Conservation (phyloP, 805 yeast species). For the Scheffersomyces stipitis region DNA sequence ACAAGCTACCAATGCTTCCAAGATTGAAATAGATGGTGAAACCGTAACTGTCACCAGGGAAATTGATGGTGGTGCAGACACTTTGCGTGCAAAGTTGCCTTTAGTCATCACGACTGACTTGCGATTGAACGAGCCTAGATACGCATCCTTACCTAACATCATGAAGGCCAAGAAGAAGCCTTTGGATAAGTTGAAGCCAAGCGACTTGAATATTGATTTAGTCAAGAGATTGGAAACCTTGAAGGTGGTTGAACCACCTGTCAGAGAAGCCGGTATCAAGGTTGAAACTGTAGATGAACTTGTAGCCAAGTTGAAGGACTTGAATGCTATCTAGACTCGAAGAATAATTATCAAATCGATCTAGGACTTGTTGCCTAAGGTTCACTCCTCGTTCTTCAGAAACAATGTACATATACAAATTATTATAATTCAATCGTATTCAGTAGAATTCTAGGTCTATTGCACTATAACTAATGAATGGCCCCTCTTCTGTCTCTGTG, state of each 20-base stretch:
- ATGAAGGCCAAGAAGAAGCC: slow-evolving; percentile 99
- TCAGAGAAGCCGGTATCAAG: slow-evolving; percentile 77
- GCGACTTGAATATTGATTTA: slow-evolving; percentile 70
- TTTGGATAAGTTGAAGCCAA: slow-evolving; percentile 57
- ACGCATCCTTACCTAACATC: slow-evolving; percentile 91
- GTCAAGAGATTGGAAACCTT: slow-evolving; percentile 64
- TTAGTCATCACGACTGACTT: slow-evolving; percentile 88
- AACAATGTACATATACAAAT: too few species aligned
- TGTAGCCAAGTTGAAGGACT: slow-evolving; percentile 71
- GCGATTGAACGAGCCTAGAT: slow-evolving; percentile 92
- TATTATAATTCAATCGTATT: too few species aligned
- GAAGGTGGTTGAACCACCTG: slow-evolving; percentile 82
- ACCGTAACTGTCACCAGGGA: slow-evolving; percentile 79
- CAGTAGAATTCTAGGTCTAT: too few species aligned
- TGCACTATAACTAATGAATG: too few species aligned
- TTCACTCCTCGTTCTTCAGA: too few species aligned
- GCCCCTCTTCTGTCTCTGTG: too few species aligned
- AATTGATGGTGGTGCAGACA: slow-evolving; percentile 93
- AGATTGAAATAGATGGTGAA: slow-evolving; percentile 63
- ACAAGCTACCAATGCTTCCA: slow-evolving; percentile 92
- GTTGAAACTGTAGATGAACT: slow-evolving; percentile 83
- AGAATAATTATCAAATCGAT: too few species aligned
- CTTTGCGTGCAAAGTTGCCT: slow-evolving; percentile 75
- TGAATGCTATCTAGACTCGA: slow-evolving; percentile 63
- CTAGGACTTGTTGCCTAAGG: too few species aligned